Evolutionary conservation across 2,329 filamentous ascomycete species (phyloP), one percentile per base, ranked within the genome.

Genomic region (Diaporthe vaccinii): DNA sequence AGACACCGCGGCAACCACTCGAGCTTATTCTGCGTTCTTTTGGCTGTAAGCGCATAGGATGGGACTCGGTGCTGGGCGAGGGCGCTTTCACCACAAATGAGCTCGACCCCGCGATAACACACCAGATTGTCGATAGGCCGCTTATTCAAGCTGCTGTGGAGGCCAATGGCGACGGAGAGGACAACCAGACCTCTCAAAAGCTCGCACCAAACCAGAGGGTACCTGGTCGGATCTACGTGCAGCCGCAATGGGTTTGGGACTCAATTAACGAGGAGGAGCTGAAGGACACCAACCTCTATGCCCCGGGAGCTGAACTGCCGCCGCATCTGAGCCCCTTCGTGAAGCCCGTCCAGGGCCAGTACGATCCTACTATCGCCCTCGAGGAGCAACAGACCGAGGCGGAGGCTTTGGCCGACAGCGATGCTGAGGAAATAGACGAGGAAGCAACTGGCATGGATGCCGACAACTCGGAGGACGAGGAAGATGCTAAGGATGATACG

Each of bases 191-290:
- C 77, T 86, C 86, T 65, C 90, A 89, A 82, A 90, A 89, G 82
- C 85, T 92, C 73, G 87, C 83, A 36, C 84, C 84, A 75, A 93
- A 94, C 80, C 91, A 91, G 78, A 92, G 95, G 76, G 93, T 98
- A 77, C 95, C 96, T n/a, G 96, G 96, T 49, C 91, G 97, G 78
- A 95, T 92, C 78, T 99, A 99, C 80, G 87, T 99, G 74, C 97
- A 99, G 86, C 97, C 97, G 28, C 97, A 99, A 83, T 99, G 97
- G 96, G 92, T 99, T 5, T 99, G 97, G 97, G 97, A 99, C 82
- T 96, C 94, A 80, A 87, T 98, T 83, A 99, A 99, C 83, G 94
- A 97, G 61, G 95, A 95, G 77, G 95, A 96, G 84, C 87, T 99
- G 74, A 92, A 98, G 83, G 90, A 94, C 78, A 91, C 96, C 44